Evolutionary conservation across 192 early-diverging fungal genomes (phyloP), one percentile per base, ranked within the genome.

Genomic region (Coemansia sp.): DNA sequence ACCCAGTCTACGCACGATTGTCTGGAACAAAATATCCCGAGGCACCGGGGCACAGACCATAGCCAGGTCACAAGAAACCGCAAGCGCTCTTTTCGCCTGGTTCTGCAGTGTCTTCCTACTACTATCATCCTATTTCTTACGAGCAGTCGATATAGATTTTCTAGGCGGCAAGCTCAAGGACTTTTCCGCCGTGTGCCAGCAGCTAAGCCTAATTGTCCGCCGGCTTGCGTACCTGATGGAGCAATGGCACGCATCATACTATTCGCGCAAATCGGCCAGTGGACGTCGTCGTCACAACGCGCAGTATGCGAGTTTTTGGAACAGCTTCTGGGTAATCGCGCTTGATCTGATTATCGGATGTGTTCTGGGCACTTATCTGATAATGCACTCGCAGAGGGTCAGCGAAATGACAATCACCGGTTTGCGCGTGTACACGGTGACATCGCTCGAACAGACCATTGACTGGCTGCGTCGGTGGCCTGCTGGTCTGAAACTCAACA

Each of bases 401-500:
- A 84, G 91, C 18, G 76, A 83, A 4, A 72, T 83, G 2, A 71
- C 92, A 0, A 80, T 87, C n/a, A 61, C 61, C 6, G 75, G 67
- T n/a, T 73, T 89, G 38, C 75, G 87, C 64, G 74, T 76, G 55
- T 88, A 92, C 65, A 90, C 93, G 4, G 86, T 96, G 28, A 86
- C 86, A 43, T 87, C 86, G 9, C 79, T 94, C 22, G 84, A 90
- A 48, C 75, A 78, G 22, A 93, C 91, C 65, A 88, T 98, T 43
- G 81, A 85, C 3, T 99, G 98, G 98, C 81, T 99, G 43, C 90
- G 93, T 64, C 90, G 91, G 53, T 92, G 90, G 81, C 98, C 98
- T 11, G 96, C 93, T 0, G 98, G 98, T 5, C 82, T 99, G 39
- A 99, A 99, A 75, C 88, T 99, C 2, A 99, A 99, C 76, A 88